A percentile compares a stretch with the other conserved stretches of the same genome.
Evolutionary conservation across 2,329 filamentous ascomycete genomes (phyloP).

Genomic region (Xenoacremonium recifei): DNA sequence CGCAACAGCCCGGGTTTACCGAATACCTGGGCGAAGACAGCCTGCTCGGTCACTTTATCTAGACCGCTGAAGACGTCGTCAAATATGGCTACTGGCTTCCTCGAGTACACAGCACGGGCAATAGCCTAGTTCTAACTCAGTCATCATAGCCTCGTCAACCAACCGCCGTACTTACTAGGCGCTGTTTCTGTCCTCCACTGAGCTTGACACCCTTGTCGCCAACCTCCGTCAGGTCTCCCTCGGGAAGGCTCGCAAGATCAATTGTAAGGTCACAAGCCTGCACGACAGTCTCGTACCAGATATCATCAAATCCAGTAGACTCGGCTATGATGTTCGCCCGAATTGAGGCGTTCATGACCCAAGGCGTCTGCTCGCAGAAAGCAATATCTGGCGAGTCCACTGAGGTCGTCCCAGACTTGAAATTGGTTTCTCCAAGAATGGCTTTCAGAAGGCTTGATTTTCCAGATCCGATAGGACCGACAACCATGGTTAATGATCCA

Average conservation of each 20-base stretch:
- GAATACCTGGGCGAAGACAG: constrained; percentile 39
- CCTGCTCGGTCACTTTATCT: constrained; percentile 39
- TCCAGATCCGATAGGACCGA: constrained; percentile 31
- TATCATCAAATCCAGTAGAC: constrained; percentile 25
- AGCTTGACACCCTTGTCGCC: constrained; percentile 33
- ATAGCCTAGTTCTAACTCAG: constrained; percentile 20
- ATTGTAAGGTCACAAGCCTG: constrained; percentile 32
- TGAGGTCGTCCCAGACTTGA: constrained; percentile 19
- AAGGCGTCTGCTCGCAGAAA: constrained; percentile 31
- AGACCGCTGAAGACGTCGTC: constrained; percentile 41
- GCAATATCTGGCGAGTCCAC: constrained; percentile 22
- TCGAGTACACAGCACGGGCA: constrained; percentile 32
- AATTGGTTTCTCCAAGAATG: constrained; percentile 27
- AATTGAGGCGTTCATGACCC: constrained; percentile 33
- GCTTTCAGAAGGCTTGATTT: constrained; percentile 32
- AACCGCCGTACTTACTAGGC: constrained; percentile 28
- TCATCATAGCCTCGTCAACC: neutral
- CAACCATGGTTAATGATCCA: constrained; percentile 27
- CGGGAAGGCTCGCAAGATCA: constrained; percentile 25
- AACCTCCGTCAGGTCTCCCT: constrained; percentile 24
- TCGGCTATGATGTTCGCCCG: constrained; percentile 35
- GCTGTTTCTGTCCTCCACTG: constrained; percentile 35
- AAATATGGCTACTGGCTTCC: constrained; percentile 33
- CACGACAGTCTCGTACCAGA: constrained; percentile 31
- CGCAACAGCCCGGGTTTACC: constrained; percentile 34